Evolutionary conservation across 306 rosid genomes (phyloP), one percentile per base, ranked within the genome.

Genomic region (Macrotyloma uniflorum): DNA sequence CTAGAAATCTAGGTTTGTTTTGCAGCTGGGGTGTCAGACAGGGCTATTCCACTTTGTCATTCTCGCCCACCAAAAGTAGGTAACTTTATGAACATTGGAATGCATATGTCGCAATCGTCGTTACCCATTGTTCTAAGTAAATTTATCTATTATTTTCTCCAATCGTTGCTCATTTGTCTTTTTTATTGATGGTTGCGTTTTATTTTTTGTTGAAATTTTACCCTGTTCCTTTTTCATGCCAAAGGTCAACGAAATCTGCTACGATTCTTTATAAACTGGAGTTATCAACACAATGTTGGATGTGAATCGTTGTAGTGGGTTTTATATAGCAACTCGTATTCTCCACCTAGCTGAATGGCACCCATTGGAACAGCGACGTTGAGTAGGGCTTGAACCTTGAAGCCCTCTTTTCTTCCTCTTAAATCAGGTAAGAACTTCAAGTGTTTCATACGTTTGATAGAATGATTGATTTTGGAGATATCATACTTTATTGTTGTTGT

Each of bases 301-400:
- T 91, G 82, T 80, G 89, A 89, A 85, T 79, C 78, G 79, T 67
- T 84, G 88, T 53, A 79, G 86, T 38, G 88, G 84, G 61, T 80
- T 82, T 43, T 76, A 74, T 64, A 59, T 81, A 75, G 75, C 74
- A n/a, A 83, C 88, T 76, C 80, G 81, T 83, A 85, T 93, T 70
- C 79, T 70, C 72, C 97, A 95, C 74, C 85, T 91, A 77, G 98
- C 96, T 62, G 98, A 95, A 85, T 95, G 99, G 99, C 99, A 95
- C 84, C 99, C 99, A 4, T 89, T 93, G 57, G 87, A 93, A 90
- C 88, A 85, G 81, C 90, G 57, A 28, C 80, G 86, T 55, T 79
- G 81, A 85, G 35, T 77, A 10, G 96, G 96, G 94, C 90, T 67
- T 82, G 79, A 79, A 76, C 91, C 90, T 67, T 83, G 79, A 79